Conservation (phyloP, 1,284 basidiomycete genomes). For the Agroathelia rolfsii region DNA sequence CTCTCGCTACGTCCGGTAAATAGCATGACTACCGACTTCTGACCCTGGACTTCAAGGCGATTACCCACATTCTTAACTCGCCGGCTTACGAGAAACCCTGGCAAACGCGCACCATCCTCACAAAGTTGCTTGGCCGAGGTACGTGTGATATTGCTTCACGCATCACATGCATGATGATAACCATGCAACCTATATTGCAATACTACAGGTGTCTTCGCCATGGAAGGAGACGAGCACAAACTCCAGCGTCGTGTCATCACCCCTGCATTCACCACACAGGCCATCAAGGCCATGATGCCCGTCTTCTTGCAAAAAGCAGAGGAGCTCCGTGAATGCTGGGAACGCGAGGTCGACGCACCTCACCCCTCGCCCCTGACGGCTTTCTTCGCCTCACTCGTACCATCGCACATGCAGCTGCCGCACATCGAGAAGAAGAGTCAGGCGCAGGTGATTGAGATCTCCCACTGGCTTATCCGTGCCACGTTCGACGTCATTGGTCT, state of each 20-base stretch:
- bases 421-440: constrained; percentile 11
- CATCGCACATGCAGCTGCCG: constrained; percentile 27
- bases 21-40: constrained; percentile 72
- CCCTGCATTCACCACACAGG: constrained; percentile 70
- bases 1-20: constrained; percentile 1
- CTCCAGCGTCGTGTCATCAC: constrained; percentile 66
- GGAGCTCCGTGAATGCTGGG: constrained; percentile 54
- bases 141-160: constrained; percentile 25
- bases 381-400: constrained; percentile 1
- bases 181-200: constrained; percentile 3
- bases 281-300: constrained; percentile 58
- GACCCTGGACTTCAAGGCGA: constrained; percentile 64
- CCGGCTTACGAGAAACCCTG: constrained; percentile 71
- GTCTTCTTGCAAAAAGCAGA: constrained; percentile 59
- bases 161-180: neutral
- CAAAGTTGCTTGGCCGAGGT: constrained; percentile 65
- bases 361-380: constrained; percentile 7
- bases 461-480: constrained; percentile 63
- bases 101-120: constrained; percentile 64
- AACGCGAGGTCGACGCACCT: constrained; percentile 18
- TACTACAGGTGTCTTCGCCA: constrained; percentile 45
- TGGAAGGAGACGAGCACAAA: constrained; percentile 65
- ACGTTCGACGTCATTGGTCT: constrained; percentile 77
- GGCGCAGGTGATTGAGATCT: constrained; percentile 43
- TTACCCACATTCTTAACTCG: constrained; percentile 56